Evolutionary conservation across 352 stramenopile species (phyloP).

Genomic region (Paralagenidium karlingii): DNA sequence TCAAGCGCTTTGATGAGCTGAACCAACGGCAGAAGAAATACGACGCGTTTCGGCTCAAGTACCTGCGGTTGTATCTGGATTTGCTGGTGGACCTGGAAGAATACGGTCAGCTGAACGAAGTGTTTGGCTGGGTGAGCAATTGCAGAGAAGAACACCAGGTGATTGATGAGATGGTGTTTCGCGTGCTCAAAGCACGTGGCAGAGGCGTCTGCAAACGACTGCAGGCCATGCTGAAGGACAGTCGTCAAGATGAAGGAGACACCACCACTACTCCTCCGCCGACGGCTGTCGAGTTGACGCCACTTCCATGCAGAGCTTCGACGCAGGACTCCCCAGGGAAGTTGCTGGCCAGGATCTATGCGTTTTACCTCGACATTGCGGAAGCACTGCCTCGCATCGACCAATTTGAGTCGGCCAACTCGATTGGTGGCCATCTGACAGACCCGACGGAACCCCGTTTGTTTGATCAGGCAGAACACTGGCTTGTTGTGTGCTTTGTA

Average conservation of each 20-base stretch:
- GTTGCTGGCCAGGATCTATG: conserved; percentile 45
- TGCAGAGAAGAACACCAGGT: conserved; percentile 79
- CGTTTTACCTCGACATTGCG: conserved; percentile 38
- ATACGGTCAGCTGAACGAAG: conserved; percentile 52
- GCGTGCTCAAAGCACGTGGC: conserved; percentile 27
- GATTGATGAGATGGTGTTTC: conserved; percentile 58
- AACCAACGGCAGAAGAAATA: conserved; percentile 79
- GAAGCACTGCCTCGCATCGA: conserved; percentile 20
- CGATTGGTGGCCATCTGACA: too few relatives aligned
- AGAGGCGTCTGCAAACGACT: conserved; percentile 22
- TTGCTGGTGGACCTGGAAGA: conserved; percentile 34
- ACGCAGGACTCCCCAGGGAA: conserved; percentile 26
- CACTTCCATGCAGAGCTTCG: not conserved
- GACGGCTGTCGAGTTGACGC: conserved; percentile 1
- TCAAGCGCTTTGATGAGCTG: conserved; percentile 71
- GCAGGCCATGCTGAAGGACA: conserved; percentile 2
- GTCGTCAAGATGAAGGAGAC: not conserved
- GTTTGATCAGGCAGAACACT: conserved; percentile 21
- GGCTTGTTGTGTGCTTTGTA: conserved; percentile 30
- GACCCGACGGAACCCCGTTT: too few relatives aligned
- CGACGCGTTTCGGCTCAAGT: conserved; percentile 64
- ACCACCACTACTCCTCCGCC: not conserved
- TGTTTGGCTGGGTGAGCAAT: conserved; percentile 48
- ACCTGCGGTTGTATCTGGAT: conserved; percentile 48
- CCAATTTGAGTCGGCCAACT: conserved; percentile 10